Evolutionary conservation across 257 asterid genomes (phyloP), one percentile per base, ranked within the genome.

Genomic region (Plantago major): DNA sequence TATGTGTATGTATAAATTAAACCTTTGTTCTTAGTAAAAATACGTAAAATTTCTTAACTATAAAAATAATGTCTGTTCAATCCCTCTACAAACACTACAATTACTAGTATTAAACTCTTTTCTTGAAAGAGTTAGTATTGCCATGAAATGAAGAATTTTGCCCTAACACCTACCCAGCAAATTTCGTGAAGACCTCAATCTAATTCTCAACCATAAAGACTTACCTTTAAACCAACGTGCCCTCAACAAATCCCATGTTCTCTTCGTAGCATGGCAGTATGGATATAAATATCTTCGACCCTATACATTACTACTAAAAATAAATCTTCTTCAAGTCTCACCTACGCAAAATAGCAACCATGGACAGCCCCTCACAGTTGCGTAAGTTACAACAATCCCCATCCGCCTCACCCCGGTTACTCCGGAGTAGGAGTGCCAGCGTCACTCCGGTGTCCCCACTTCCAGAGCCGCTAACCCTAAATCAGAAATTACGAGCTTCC

Each of bases 161-260:
- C 11, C 60, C 6, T n/a, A 9, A 28, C n/a, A 18, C 14, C 62
- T n/a, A 56, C 10, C 7, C 0, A 10, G 15, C 6, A 60, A 13
- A 53, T 17, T 67, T 67, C 65, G 74, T 68, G 78, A 59, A 64
- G 53, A 52, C 74, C 78, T 68, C 52, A 16, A 67, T 22, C 78
- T 64, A 51, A 16, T 62, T 22, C 46, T 50, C 73, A 57, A 30
- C 48, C 26, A 14, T 52, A 26, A 4, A 16, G 65, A 74, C 79
- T 72, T 69, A 74, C 75, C 18, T 57, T 44, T 74, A 66, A 69
- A 1, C 40, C 40, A 69, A 74, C 79, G 79, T 74, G 79, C 75
- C 18, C 66, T 44, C 79, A 66, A 69, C 72, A 65, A 52, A 67
- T 60, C 18, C 33, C 40, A 18, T 37, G 10, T 33, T 10, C 58